phyloP scores from a whole-genome alignment of 768 basidiomycete species.

The Termitomyces sp. region DNA sequence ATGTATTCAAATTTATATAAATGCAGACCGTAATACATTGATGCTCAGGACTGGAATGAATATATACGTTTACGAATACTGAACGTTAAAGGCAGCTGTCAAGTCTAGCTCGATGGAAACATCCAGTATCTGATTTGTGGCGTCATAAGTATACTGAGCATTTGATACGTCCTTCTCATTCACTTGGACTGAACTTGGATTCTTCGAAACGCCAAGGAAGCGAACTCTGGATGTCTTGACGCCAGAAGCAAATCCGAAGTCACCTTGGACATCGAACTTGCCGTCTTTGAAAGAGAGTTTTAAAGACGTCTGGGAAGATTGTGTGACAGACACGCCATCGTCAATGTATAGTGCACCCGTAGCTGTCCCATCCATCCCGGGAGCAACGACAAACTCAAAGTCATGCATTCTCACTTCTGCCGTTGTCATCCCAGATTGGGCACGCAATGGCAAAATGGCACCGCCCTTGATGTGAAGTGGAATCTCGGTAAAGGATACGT shows the following conservation, averaged over 20 bases:
- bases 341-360: slow-evolving; percentile 54
- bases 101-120: slow-evolving; percentile 35
- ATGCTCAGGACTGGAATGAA: background rate
- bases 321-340: slow-evolving; percentile 50
- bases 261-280: slow-evolving; percentile 27
- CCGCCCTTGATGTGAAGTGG: slow-evolving; percentile 62
- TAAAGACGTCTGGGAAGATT: slow-evolving; percentile 24
- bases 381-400: slow-evolving; percentile 62
- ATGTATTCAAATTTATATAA: background rate
- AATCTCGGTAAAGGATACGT: slow-evolving; percentile 51
- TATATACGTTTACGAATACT: background rate
- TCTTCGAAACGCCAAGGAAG: slow-evolving; percentile 29
- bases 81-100: slow-evolving; percentile 26
- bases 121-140: slow-evolving; percentile 33
- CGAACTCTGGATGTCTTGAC: slow-evolving; percentile 31
- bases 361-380: slow-evolving; percentile 44
- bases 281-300: slow-evolving; percentile 25
- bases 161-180: slow-evolving; percentile 20
- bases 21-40: background rate
- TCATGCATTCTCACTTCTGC: slow-evolving; percentile 43
- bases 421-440: slow-evolving; percentile 54
- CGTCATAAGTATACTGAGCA: slow-evolving; percentile 27
- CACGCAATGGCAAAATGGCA: slow-evolving; percentile 50
- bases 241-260: slow-evolving; percentile 30
- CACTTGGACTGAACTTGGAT: slow-evolving; percentile 23